Evolutionary conservation across 345 rosid species (phyloP), one percentile per base, ranked within the genome.

Genomic region (Brassica incana): DNA sequence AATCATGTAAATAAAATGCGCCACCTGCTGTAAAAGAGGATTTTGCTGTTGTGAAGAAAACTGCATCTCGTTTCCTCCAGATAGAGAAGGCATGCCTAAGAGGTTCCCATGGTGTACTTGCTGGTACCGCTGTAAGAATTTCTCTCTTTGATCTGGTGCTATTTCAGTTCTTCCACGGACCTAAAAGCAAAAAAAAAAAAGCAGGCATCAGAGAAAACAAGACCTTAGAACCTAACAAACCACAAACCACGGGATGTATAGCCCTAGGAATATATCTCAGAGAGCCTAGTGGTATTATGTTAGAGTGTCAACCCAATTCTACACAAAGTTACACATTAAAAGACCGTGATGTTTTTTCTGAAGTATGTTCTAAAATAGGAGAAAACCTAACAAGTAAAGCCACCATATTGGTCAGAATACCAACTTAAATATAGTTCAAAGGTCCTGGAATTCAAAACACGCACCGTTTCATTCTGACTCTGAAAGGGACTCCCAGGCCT

Each of bases 111-210:
- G 93, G 81, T 95, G 98, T 73, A 93, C 95, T 84, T 89, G 95
- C 82, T 96, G 99, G 5, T 86, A 85, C 50, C 94, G 88, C 78
- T 93, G 97, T 84, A 96, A 74, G 76, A 78, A 96, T 75, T 90
- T 88, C 87, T 93, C 99, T 83, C 97, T 89, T 66, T 89, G 91
- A 82, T 96, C 98, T 61, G 98, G 94, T 35, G 94, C 87, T 83
- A 96, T 91, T 85, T 93, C 98, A 80, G 97, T 80, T 89, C 99
- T 92, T 64, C 86, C 85, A 77, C 92, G 98, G 67, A 85, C 65
- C 78, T 90, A 91, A 70, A 63, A 64, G 90, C 91, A 89, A 85
- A 80, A 72, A 74, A n/a, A n/a, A 72, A 12, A 43, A 40, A 20
- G 27, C 59, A 35, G 2, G 6, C 2, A 66, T 15, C 27, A 65